These are phyloP conservation scores for Strigomonas culicis DNA, from an alignment of 208 protist species.

Conservation along the genomic window DNA sequence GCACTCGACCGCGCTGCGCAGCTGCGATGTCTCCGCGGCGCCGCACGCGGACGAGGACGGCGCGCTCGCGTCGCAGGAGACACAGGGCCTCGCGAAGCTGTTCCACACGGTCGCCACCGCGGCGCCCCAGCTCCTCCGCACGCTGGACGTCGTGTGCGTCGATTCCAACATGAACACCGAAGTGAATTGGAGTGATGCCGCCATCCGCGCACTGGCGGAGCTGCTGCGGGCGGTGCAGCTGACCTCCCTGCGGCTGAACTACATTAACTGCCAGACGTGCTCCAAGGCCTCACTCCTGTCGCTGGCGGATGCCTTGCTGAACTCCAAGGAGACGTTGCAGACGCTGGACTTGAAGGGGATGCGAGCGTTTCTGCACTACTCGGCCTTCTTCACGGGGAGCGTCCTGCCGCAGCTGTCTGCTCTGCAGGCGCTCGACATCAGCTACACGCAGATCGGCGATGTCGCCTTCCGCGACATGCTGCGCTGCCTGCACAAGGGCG, in stretches of 20 bases:
- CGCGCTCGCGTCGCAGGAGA: not conserved
- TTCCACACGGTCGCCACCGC: not conserved
- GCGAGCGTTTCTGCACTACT: conserved; percentile 17
- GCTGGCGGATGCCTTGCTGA: conserved; percentile 21
- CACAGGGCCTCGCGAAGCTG: not conserved
- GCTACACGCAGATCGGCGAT: conserved; percentile 42
- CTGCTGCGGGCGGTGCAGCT: not conserved
- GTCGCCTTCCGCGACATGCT: conserved; percentile 28
- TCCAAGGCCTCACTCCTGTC: conserved; percentile 16
- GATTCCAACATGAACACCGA: conserved; percentile 8
- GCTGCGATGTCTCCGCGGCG: not conserved
- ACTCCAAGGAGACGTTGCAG: conserved; percentile 17
- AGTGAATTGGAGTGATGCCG: conserved; percentile 3
- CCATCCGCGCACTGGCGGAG: conserved; percentile 4
- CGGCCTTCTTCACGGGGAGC: conserved; percentile 16
- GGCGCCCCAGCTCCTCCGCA: not conserved
- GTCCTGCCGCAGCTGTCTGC: conserved; percentile 14
- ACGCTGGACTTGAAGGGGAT: conserved; percentile 39
- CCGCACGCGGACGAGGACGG: conserved; percentile 2
- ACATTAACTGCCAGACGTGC: conserved; percentile 26
- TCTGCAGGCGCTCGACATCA: conserved; percentile 39
- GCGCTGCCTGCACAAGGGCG: conserved; percentile 20
- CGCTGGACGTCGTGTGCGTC: not conserved
- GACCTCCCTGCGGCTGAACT: conserved; percentile 7
- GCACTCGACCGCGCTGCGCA: conserved; percentile 14